These are phyloP conservation scores for Pseudocercospora crystallina DNA, from an alignment of 2,329 filamentous ascomycete species.

Conservation along the genomic window DNA sequence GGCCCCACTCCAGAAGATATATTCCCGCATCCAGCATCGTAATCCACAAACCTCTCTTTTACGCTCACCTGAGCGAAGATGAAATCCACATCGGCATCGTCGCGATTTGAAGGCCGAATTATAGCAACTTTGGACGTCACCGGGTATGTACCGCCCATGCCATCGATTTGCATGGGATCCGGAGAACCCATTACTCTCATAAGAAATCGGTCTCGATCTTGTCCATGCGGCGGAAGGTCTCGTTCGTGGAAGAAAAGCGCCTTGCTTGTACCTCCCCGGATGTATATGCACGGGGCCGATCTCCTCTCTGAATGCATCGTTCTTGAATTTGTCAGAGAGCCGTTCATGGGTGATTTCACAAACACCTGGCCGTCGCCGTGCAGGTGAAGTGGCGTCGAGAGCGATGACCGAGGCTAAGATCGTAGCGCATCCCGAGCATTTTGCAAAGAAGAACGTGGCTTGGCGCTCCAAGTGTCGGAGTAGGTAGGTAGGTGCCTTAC, in stretches of 20 bases:
- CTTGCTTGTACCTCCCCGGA: conserved; percentile 22
- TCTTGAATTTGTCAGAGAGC: too few relatives aligned
- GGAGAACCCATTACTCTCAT: conserved; percentile 20
- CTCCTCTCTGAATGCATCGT: too few relatives aligned
- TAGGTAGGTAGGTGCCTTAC: too few relatives aligned
- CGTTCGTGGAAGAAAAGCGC: conserved; percentile 23
- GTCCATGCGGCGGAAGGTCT: conserved; percentile 17
- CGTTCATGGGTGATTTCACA: too few relatives aligned
- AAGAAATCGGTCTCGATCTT: conserved; percentile 17
- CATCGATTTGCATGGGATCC: conserved; percentile 22
- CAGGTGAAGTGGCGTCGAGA: too few relatives aligned
- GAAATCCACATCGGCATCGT: conserved; percentile 22
- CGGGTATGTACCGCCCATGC: conserved; percentile 22
- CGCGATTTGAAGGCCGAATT: conserved; percentile 16
- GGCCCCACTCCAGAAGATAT: conserved; percentile 22
- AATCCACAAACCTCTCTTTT: conserved; percentile 18
- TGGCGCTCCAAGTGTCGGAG: too few relatives aligned
- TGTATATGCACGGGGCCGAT: not conserved
- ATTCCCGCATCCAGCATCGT: conserved; percentile 20
- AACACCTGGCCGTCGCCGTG: too few relatives aligned
- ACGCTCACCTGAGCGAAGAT: conserved; percentile 21
- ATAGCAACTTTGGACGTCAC: conserved; percentile 21
- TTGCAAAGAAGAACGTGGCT: too few relatives aligned
- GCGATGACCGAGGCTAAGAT: too few relatives aligned
- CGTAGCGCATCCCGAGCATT: too few relatives aligned